These are phyloP conservation scores for Candida khao-thaluensis DNA, from an alignment of 805 yeast species.

Conservation along the genomic window DNA sequence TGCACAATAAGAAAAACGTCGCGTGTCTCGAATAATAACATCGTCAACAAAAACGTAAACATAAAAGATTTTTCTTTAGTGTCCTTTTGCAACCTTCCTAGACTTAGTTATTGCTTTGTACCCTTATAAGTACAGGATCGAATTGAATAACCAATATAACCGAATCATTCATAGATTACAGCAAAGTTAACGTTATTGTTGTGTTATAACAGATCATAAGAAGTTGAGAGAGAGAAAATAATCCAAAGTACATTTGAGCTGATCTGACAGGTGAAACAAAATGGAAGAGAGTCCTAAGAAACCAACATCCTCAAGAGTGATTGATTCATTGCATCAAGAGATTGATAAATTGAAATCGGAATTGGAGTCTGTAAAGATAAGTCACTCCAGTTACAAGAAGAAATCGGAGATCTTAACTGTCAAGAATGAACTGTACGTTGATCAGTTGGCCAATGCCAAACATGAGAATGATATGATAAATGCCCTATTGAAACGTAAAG, in stretches of 20 bases:
- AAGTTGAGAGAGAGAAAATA: not conserved
- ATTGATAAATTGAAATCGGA: conserved; percentile 47
- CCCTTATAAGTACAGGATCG: too few relatives aligned
- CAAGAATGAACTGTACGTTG: conserved; percentile 55
- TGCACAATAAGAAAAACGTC: too few relatives aligned
- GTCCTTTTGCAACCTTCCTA: not conserved
- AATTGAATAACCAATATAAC: too few relatives aligned
- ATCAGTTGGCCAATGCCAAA: conserved; percentile 66
- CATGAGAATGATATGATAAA: conserved; percentile 77
- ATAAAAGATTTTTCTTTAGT: conserved; percentile 4
- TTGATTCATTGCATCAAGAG: conserved; percentile 53
- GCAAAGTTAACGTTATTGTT: too few relatives aligned
- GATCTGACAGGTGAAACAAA: not conserved
- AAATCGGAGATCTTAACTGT: conserved; percentile 47
- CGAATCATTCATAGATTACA: too few relatives aligned
- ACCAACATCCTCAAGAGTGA: conserved; percentile 33
- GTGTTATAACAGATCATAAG: not conserved
- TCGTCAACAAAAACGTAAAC: conserved; percentile 8
- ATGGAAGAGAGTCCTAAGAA: conserved; percentile 27
- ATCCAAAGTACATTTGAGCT: too few relatives aligned
- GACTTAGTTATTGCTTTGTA: not conserved
- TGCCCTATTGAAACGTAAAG: conserved; percentile 67
- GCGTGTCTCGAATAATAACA: too few relatives aligned
- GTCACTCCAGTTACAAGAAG: conserved; percentile 50
- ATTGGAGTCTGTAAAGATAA: conserved; percentile 36